Percentiles rank a stretch among this genome's conserved stretches.
Evolutionary conservation across 2,329 filamentous ascomycete species (phyloP).

Genomic region (Fusarium poae): DNA sequence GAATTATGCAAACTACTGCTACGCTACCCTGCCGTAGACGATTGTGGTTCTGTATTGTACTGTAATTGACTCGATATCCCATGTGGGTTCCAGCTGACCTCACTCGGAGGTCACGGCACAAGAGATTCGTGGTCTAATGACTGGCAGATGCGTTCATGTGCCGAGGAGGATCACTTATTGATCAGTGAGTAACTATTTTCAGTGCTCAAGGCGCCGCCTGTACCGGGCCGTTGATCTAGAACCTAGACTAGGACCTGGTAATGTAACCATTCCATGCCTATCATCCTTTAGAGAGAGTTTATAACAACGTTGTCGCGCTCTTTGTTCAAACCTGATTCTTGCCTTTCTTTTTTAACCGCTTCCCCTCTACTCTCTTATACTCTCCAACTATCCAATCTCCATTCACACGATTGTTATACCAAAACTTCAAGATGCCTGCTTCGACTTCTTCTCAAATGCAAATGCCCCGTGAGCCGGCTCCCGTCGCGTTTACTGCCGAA

Average conservation of each 20-base stretch:
- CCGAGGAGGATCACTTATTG: slow-evolving; percentile 9
- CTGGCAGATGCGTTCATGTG: slow-evolving; percentile 34
- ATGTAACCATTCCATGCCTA: background rate
- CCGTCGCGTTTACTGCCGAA: slow-evolving; percentile 46
- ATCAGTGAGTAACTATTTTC: background rate
- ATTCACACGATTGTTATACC: background rate
- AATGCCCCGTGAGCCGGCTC: slow-evolving; percentile 53
- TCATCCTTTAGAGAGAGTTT: slow-evolving; percentile 11
- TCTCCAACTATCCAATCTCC: background rate
- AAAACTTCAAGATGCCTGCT: slow-evolving; percentile 36
- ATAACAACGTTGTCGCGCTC: slow-evolving; percentile 37
- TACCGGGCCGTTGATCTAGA: slow-evolving; percentile 25
- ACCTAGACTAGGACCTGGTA: background rate
- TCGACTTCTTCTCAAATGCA: slow-evolving; percentile 41
- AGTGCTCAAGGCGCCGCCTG: slow-evolving; percentile 22
- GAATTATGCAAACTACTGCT: slow-evolving; percentile 8
- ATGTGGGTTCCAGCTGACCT: slow-evolving; percentile 47
- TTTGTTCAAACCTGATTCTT: slow-evolving; percentile 29
- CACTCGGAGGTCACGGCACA: slow-evolving; percentile 43
- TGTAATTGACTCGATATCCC: slow-evolving; percentile 7
- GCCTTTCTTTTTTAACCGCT: slow-evolving; percentile 10
- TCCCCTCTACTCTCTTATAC: background rate
- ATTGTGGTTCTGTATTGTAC: background rate
- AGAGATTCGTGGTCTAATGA: slow-evolving; percentile 6
- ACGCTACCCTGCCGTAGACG: slow-evolving; percentile 14